These are phyloP conservation scores for Pezicula neosporulosa DNA, from an alignment of 2,329 filamentous ascomycete genomes.

Conservation along the genomic window DNA sequence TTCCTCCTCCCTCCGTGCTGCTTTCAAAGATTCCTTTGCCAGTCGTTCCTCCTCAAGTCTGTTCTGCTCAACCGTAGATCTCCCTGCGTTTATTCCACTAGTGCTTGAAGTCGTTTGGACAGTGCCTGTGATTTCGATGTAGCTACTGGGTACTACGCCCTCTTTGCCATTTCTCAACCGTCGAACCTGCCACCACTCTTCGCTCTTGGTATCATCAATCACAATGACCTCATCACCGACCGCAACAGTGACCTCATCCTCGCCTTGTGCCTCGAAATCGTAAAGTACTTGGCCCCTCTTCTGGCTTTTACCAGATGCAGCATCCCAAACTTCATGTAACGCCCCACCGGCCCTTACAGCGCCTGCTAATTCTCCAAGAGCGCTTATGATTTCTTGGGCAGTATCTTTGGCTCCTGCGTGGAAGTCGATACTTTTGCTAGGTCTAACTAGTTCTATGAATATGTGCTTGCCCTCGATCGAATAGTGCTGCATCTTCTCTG, in stretches of 20 bases:
- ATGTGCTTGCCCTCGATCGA: slow-evolving; percentile 98
- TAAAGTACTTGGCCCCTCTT: slow-evolving; percentile 88
- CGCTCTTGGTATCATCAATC: slow-evolving; percentile 85
- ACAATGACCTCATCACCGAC: slow-evolving; percentile 88
- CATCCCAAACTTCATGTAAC: slow-evolving; percentile 80
- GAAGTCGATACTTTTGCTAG: slow-evolving; percentile 93
- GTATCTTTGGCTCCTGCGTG: slow-evolving; percentile 97
- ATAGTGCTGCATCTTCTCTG: slow-evolving; percentile 94
- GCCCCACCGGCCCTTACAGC: slow-evolving; percentile 73
- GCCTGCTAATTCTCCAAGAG: slow-evolving; percentile 84
- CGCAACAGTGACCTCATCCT: slow-evolving; percentile 92
- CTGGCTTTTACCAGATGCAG: slow-evolving; percentile 64
- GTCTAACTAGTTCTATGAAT: slow-evolving; percentile 87
- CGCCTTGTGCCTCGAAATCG: slow-evolving; percentile 94
- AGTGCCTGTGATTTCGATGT: slow-evolving; percentile 81
- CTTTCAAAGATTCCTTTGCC: slow-evolving; percentile 73
- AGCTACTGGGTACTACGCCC: slow-evolving; percentile 94
- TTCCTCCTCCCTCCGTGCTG: slow-evolving; percentile 55
- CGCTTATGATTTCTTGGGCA: slow-evolving; percentile 85
- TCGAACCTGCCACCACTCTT: slow-evolving; percentile 98
- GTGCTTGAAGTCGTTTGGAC: slow-evolving; percentile 43
- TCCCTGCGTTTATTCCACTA: slow-evolving; percentile 54
- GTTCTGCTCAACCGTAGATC: slow-evolving; percentile 74
- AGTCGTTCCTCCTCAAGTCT: slow-evolving; percentile 77
- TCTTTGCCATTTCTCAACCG: slow-evolving; percentile 89